Evolutionary conservation across 2,329 filamentous ascomycete species (phyloP), one percentile per base, ranked within the genome.

Genomic region (Zasmidium citrigriseum): DNA sequence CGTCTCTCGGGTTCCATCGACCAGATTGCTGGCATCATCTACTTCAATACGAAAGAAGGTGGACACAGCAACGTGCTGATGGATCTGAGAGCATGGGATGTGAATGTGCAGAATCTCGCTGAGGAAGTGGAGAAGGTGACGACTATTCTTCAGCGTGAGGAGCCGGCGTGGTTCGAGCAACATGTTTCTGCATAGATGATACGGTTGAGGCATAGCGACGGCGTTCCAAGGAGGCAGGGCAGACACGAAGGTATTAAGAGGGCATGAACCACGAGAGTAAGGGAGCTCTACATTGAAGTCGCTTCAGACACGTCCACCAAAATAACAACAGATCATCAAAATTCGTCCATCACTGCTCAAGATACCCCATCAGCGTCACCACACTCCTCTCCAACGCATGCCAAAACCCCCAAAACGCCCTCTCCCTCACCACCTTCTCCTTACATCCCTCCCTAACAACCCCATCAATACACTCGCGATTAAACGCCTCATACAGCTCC

Each of bases 41-140:
- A 87, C 78, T 99, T 99, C 72, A 90, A 95, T 70, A 86, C 86
- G 27, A 88, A 91, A 69, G 87, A 86, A 7, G 87, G 85, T 45
- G 48, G 66, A 58, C 52, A 54, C 51, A 27, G 62, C 50, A 20
- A 88, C 85, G 58, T 56, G 11, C 65, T 62, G 59, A 86, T 83
- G 72, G 88, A 92, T 76, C 83, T 96, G 74, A 85, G 90, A 47
- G 85, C 88, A 67, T 98, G 93, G 93, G 93, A 98, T 75, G 82
- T 85, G 27, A 96, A 96, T 67, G 91, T 98, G 20, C 88, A 93
- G 72, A 87, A 87, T 24, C 74, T 98, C 56, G 88, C 93, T 1
- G 92, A 98, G 74, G 91, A 96, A 72, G 90, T 96, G 4, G 93
- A 97, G 76, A 89, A 87, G 66, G 87, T 96, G 61, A 90, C 91